Evolutionary conservation across 2,329 filamentous ascomycete species (phyloP), one percentile per base, ranked within the genome.

Genomic region (Monilinia aucupariae): DNA sequence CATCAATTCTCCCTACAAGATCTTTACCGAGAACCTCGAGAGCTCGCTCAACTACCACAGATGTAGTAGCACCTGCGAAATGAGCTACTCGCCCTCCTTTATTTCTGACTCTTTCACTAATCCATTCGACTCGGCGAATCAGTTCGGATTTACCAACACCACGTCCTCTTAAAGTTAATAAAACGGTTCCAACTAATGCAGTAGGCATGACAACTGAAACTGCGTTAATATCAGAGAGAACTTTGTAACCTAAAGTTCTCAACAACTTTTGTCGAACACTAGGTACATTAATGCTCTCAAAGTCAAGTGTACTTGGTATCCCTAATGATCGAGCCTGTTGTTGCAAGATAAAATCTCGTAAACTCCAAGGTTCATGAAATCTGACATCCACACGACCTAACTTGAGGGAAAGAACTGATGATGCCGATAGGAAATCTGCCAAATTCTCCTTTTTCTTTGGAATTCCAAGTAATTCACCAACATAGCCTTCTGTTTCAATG

Each of bases 141-240:
- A 99, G 78, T 74, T 99, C 94, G 0, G 85, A 79, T 72, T 92
- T 92, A 30, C 94, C 93, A 0, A 97, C 92, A 25, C 94, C 94
- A 55, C 94, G 87, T 0, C 94, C 94, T 71, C 94, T 85, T 4
- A 99, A 82, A 0, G 94, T 99, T 17, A 99, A 80, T 0, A 99
- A 80, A 0, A 97, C 90, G 0, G 94, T 99, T 7, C 94, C 94
- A 32, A 99, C 96, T 50, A 99, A 81, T 0, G 94, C 93, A 0
- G 94, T 97, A 0, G 94, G 94, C 94, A 99, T 99, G 54, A 99
- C 91, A 0, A 99, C 94, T 0, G 92, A 96, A 2, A 96, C 93
- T 41, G 88, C 85, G 73, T 99, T 99, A 77, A 99, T 99, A 71
- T 99, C 91, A 0, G 90, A 88, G 2, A 99, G 80, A 0, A 97